Percentiles rank a stretch among this genome's conserved stretches.
Conservation (phyloP, 768 basidiomycete genomes). For the Lactarius tabidus region DNA sequence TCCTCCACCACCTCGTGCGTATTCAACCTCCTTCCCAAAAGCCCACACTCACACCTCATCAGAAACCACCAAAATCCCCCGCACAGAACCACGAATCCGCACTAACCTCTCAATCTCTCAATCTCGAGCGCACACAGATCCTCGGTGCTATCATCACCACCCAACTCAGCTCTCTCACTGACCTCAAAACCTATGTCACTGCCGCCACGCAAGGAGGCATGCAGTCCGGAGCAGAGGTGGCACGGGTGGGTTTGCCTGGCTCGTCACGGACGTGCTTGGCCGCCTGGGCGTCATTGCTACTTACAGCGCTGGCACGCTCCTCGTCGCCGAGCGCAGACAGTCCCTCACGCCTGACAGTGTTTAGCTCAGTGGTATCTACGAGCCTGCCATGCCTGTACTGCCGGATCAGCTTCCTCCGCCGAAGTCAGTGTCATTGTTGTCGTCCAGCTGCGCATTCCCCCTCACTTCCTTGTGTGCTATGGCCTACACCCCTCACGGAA, state of each 20-base stretch:
- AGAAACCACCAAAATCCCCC: conserved; percentile 35
- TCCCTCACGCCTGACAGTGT: conserved; percentile 3
- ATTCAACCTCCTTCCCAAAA: neutral
- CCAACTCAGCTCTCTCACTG: conserved; percentile 59
- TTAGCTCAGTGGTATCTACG: conserved; percentile 13
- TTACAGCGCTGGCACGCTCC: conserved; percentile 83
- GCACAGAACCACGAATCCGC: conserved; percentile 33
- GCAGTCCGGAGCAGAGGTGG: conserved; percentile 67
- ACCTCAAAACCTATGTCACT: conserved; percentile 71
- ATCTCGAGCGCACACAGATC: conserved; percentile 32
- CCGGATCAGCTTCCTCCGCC: conserved; percentile 2
- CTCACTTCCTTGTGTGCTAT: conserved; percentile 6
- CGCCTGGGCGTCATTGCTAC: conserved; percentile 76
- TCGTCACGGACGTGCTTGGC: conserved; percentile 67
- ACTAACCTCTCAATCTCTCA: conserved; percentile 32
- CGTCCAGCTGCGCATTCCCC: no score
- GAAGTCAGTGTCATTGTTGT: no score
- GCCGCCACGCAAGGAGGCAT: conserved; percentile 59
- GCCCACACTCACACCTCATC: neutral
- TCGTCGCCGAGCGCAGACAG: conserved; percentile 44
- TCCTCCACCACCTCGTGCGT: conserved; percentile 81
- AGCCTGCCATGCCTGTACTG: conserved; percentile 7
- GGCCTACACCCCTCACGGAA: conserved; percentile 17
- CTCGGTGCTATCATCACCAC: conserved; percentile 38
- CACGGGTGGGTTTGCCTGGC: conserved; percentile 82